Evolutionary conservation across 164 flowering plant species (phyloP), one percentile per base, ranked within the genome.

Genomic region (Buxus sempervirens): DNA sequence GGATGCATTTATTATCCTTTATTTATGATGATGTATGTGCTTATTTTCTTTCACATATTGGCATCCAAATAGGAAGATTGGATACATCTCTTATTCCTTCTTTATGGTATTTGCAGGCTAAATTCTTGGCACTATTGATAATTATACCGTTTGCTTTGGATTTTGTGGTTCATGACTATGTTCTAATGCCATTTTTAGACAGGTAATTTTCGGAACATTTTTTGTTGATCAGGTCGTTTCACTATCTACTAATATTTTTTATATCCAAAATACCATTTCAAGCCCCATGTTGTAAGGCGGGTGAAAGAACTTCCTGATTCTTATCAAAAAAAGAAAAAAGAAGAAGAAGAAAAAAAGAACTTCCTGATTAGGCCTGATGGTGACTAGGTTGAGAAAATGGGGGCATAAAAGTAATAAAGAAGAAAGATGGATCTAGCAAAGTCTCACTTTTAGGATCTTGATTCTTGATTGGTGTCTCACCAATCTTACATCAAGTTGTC

Each of bases 111-210:
- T 80, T 81, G 24, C 92, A 93, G 98, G 99, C 97, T 53, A 89
- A 87, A 73, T 95, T 90, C 75, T 78, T 95, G 89, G 90, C 94
- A 23, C 57, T 90, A 20, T 69, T 92, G 82, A 64, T 95, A 66
- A 67, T 95, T 69, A 64, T 95, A 59, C 98, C 99, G 7, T 88
- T 87, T 85, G 84, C 83, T 58, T 65, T 92, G 84, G 99, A 92
- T 80, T 88, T 88, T 83, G 76, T 87, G 75, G 95, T 88, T 77
- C 99, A 92, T 75, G 98, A 95, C 75, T 92, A 87, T 75, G 86
- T 89, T 79, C 94, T 95, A 72, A 86, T 95, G 99, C 99, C 99
- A 63, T 95, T 95, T 73, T 77, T 95, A 62, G 98, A 95, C 82
- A 91, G 97, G 98, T 94, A 79, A 55, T 23, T 9, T 25, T 55